Percentiles rank a stretch among this genome's conserved stretches.
Conservation (phyloP, 1,139 yeast genomes). For the Suhomyces choctaworum region DNA sequence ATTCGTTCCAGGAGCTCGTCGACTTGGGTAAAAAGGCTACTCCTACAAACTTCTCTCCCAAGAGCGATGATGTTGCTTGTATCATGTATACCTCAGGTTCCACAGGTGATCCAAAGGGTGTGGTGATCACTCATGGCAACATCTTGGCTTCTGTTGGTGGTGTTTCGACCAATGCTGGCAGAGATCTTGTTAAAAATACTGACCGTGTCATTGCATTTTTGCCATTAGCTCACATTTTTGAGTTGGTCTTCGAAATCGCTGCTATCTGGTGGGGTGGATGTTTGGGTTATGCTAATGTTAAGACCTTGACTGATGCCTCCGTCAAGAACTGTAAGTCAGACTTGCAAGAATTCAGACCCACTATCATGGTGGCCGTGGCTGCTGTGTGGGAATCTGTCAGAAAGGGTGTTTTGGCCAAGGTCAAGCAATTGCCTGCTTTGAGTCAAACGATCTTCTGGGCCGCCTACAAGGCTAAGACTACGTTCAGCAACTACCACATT, state of each 20-base stretch:
- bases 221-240: slow-evolving; percentile 96
- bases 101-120: slow-evolving; percentile 98
- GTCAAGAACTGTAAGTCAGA: slow-evolving; percentile 87
- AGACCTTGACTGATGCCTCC: slow-evolving; percentile 82
- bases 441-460: slow-evolving; percentile 88
- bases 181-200: slow-evolving; percentile 47
- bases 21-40: slow-evolving; percentile 56
- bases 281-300: slow-evolving; percentile 89
- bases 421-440: slow-evolving; percentile 63
- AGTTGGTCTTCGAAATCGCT: slow-evolving; percentile 80
- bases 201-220: slow-evolving; percentile 85
- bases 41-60: slow-evolving; percentile 44
- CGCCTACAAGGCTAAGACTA: slow-evolving; percentile 71
- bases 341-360: slow-evolving; percentile 82
- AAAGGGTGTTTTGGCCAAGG: slow-evolving; percentile 84
- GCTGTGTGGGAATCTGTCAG: slow-evolving; percentile 98
- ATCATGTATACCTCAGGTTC: slow-evolving; percentile 99
- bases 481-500: slow-evolving; percentile 60
- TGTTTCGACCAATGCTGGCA: slow-evolving; percentile 62
- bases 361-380: slow-evolving; percentile 97
- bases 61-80: slow-evolving; percentile 77
- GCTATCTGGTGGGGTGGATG: slow-evolving; percentile 87
- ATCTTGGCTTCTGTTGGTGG: slow-evolving; percentile 86
- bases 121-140: slow-evolving; percentile 75
- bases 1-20: slow-evolving; percentile 65